phyloP scores from a whole-genome alignment of 257 asterid genomes.

The Ilex aquifolium region DNA sequence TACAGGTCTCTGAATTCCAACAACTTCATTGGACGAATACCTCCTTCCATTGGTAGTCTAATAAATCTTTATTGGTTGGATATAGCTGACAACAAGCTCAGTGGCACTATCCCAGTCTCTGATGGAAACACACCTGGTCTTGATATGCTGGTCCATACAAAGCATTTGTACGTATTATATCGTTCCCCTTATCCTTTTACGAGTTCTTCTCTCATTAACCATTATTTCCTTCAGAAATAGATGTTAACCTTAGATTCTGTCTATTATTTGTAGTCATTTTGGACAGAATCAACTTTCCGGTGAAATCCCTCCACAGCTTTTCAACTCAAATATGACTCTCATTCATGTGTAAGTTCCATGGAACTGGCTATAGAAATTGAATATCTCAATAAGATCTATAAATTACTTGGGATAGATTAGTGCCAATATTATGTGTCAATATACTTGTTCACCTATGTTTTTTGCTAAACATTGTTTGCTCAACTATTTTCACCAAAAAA shows the following conservation, averaged over 20 bases:
- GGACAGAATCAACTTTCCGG: constrained; percentile 75
- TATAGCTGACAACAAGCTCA: constrained; percentile 73
- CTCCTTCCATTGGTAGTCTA: constrained; percentile 57
- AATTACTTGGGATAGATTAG: background rate
- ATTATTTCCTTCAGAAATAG: background rate
- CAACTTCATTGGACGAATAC: constrained; percentile 65
- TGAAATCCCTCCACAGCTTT: constrained; percentile 60
- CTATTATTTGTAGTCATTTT: constrained; percentile 56
- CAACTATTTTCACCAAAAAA: too few relatives aligned
- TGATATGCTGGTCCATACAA: constrained; percentile 64
- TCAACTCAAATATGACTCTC: constrained; percentile 50
- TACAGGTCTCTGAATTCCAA: constrained; percentile 73
- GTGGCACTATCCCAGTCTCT: constrained; percentile 79
- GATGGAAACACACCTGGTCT: constrained; percentile 63
- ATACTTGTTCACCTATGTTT: too few relatives aligned
- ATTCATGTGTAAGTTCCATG: constrained; percentile 69
- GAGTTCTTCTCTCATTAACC: background rate
- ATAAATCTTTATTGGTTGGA: constrained; percentile 68
- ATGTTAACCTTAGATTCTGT: background rate
- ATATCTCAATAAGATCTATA: background rate
- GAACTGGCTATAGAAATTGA: background rate
- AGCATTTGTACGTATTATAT: constrained; percentile 62
- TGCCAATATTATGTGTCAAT: too few relatives aligned
- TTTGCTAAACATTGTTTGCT: too few relatives aligned
- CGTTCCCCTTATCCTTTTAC: background rate